Evolutionary conservation across 2,329 filamentous ascomycete genomes (phyloP).

Genomic region (Phyllosticta citriasiana): DNA sequence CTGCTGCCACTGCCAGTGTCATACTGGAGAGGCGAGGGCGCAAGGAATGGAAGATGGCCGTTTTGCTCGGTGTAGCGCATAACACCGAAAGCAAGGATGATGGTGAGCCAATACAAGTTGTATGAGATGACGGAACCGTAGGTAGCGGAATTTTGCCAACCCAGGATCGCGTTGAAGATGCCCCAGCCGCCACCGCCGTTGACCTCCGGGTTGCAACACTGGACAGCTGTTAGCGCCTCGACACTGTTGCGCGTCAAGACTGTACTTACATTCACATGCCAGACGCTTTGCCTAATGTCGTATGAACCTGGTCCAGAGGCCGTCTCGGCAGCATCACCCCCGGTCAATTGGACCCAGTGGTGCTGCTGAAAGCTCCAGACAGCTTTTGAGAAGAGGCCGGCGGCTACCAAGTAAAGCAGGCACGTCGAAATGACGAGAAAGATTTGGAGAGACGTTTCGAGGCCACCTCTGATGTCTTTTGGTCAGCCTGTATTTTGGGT

Average conservation of each 20-base stretch:
- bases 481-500: background rate
- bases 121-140: conserved; percentile 81
- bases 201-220: conserved; percentile 68
- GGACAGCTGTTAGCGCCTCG: background rate
- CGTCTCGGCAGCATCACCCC: conserved; percentile 52
- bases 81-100: conserved; percentile 54
- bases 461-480: conserved; percentile 41
- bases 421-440: conserved; percentile 78
- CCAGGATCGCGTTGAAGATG: conserved; percentile 75
- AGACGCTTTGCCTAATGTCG: conserved; percentile 66
- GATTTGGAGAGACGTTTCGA: conserved; percentile 55
- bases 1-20: background rate
- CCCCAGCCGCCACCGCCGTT: conserved; percentile 75
- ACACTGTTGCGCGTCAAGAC: background rate
- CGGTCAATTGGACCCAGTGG: conserved; percentile 54
- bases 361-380: conserved; percentile 68
- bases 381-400: conserved; percentile 67
- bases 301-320: conserved; percentile 66
- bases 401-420: conserved; percentile 73
- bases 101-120: conserved; percentile 74
- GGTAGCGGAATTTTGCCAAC: conserved; percentile 82
- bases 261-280: conserved; percentile 64
- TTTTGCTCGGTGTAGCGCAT: conserved; percentile 58
- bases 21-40: background rate
- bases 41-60: conserved; percentile 37